Evolutionary conservation across 202 grass and related monocot species (phyloP), one percentile per base, ranked within the genome.

Genomic region (Setaria viridis): DNA sequence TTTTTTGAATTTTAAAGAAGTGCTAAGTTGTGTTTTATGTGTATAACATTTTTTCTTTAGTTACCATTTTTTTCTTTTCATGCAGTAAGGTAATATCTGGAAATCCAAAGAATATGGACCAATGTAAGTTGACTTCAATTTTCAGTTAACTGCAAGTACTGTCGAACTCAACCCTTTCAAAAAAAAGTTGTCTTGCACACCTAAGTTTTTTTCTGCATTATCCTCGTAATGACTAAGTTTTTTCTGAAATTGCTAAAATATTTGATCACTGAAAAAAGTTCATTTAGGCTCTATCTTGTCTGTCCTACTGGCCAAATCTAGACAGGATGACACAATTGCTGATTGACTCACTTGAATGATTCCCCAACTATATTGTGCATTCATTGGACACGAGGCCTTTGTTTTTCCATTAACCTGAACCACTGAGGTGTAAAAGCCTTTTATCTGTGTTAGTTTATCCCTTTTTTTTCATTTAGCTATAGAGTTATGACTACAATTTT

Each of bases 71-170:
- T 47, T 71, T 70, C 33, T 80, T 80, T 55, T 90, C 42, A 50
- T 91, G 81, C 80, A 91, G 89, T 62, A 80, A 80, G 62, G 71
- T 77, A 76, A 46, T 78, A 76, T 76, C 89, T 76, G 85, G 76
- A 76, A 86, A 71, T 72, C 65, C 89, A 59, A 84, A 63, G 68
- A 80, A 54, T 17, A 45, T 39, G 62, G 70, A 77, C 41, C 80
- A 87, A 70, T 73, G 89, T 91, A 84, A 84, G 81, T 65, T 62
- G 16, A 39, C 30, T 76, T 80, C 25, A 35, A 45, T 35, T 65
- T 79, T 60, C 47, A 63, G 48, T 34, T 70, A 46, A 73, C 34
- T 73, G 11, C 47, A 66, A 47, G 42, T 64, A 62, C 19, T 70
- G 30, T 57, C 11, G 0, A n/a, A 45, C 51, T 59, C 70, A 57